These are phyloP conservation scores for Xylaria castorea DNA, from an alignment of 495 filamentous ascomycete species.

Conservation along the genomic window DNA sequence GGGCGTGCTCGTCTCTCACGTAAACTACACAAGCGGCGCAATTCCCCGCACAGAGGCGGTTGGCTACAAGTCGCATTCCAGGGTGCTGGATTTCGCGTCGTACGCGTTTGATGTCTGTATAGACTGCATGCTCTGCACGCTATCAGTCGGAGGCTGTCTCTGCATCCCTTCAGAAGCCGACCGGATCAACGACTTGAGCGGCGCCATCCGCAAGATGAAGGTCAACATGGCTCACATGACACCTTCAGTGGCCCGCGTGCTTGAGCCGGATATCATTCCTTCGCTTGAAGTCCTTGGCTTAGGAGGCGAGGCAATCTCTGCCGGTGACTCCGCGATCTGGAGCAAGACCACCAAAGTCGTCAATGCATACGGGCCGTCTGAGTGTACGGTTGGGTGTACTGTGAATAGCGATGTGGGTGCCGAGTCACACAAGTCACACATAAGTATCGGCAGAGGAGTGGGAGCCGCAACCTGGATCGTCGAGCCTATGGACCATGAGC, in stretches of 20 bases:
- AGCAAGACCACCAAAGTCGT: constrained; percentile 48
- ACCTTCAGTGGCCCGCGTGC: constrained; percentile 61
- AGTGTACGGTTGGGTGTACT: constrained; percentile 60
- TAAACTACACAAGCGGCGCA: constrained; percentile 51
- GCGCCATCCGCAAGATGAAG: constrained; percentile 42
- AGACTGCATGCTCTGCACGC: constrained; percentile 57
- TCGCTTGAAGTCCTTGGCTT: constrained; percentile 49
- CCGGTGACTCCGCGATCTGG: constrained; percentile 48
- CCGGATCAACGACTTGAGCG: constrained; percentile 51
- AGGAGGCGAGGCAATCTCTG: constrained; percentile 50
- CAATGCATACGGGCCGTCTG: constrained; percentile 66
- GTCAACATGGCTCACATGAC: constrained; percentile 56
- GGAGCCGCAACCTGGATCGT: constrained; percentile 62
- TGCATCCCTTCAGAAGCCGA: constrained; percentile 66
- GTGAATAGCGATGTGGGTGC: constrained; percentile 45
- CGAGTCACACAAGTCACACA: constrained; percentile 38
- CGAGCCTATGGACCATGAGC: constrained; percentile 57
- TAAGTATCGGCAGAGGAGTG: constrained; percentile 53
- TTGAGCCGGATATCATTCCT: constrained; percentile 49
- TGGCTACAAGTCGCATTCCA: constrained; percentile 46
- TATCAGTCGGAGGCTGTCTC: constrained; percentile 64
- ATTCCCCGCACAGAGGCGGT: constrained; percentile 49
- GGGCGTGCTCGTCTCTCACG: constrained; percentile 52
- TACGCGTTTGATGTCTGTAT: constrained; percentile 61
- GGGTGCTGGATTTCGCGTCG: constrained; percentile 57